A percentile compares a stretch with the other conserved stretches of the same genome.
These are phyloP conservation scores for Quillaja saponaria DNA, from an alignment of 306 rosid genomes.

Conservation along the genomic window DNA sequence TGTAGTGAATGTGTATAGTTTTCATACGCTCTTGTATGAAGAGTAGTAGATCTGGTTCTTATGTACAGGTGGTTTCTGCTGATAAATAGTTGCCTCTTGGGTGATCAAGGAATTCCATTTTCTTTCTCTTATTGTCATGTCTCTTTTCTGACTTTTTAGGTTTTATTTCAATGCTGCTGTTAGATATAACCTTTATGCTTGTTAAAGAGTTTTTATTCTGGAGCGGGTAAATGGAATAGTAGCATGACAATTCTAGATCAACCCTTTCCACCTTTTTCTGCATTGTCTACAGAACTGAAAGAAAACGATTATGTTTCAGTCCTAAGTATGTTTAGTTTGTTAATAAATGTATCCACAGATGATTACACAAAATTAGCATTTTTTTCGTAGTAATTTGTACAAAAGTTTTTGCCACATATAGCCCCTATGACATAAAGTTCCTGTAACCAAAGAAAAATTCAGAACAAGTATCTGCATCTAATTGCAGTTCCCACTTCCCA, in stretches of 20 bases:
- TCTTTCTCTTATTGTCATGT: background rate
- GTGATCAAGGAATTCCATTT: background rate
- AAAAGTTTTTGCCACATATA: too few species aligned
- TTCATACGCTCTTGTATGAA: slow-evolving; percentile 5
- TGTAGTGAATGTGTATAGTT: slow-evolving; percentile 32
- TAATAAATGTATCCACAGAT: too few species aligned
- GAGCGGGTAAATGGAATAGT: too few species aligned
- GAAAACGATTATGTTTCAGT: background rate
- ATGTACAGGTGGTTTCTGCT: background rate
- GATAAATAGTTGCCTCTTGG: background rate
- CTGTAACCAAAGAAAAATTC: too few species aligned
- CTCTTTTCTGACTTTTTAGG: background rate
- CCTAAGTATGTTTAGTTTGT: too few species aligned
- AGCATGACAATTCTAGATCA: too few species aligned
- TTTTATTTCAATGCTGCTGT: background rate
- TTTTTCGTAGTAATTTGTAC: too few species aligned
- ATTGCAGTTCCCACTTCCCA: slow-evolving; percentile 59
- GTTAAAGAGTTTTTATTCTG: too few species aligned
- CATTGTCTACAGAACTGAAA: background rate
- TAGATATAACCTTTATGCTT: too few species aligned
- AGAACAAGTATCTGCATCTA: slow-evolving; percentile 46
- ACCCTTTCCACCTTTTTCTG: too few species aligned
- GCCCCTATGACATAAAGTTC: too few species aligned
- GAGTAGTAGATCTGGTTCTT: slow-evolving; percentile 3
- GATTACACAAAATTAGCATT: too few species aligned